phyloP scores from a whole-genome alignment of 2,329 filamentous ascomycete species.

The Orbilia oligospora region DNA sequence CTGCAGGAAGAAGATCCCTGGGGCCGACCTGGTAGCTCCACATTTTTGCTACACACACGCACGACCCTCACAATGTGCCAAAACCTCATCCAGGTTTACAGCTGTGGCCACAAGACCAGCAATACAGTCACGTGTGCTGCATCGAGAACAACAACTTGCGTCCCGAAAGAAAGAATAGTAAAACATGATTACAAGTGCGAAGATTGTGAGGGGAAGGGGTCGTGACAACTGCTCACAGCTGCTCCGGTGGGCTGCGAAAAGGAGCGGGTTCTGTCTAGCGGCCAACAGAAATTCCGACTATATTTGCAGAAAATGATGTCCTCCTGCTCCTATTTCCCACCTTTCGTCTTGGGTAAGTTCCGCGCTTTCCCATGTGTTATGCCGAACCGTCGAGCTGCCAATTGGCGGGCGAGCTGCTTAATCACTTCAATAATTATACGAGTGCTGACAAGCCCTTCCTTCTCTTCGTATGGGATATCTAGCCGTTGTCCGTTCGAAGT shows the following conservation, averaged over 20 bases:
- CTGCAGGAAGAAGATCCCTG: conserved; percentile 54
- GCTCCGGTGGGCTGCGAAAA: conserved; percentile 34
- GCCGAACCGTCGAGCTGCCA: conserved; percentile 38
- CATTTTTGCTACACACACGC: conserved; percentile 57
- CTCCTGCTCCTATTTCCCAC: conserved; percentile 37
- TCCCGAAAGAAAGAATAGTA: conserved; percentile 28
- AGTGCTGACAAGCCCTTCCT: conserved; percentile 34
- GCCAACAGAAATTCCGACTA: conserved; percentile 24
- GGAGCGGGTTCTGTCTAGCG: conserved; percentile 39
- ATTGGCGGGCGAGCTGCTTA: conserved; percentile 49
- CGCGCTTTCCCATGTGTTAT: conserved; percentile 42
- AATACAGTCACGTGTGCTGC: conserved; percentile 46
- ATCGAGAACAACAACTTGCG: conserved; percentile 48
- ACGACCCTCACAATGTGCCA: conserved; percentile 58
- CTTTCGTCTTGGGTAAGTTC: conserved; percentile 61
- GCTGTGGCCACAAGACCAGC: conserved; percentile 50
- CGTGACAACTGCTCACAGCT: conserved; percentile 45
- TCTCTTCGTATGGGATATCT: conserved; percentile 46
- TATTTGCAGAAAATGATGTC: conserved; percentile 38
- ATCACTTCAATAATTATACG: conserved; percentile 43
- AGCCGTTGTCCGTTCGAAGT: conserved; percentile 46
- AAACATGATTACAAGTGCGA: conserved; percentile 55
- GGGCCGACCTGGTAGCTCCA: conserved; percentile 57
- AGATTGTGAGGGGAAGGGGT: conserved; percentile 50
- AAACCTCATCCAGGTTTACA: conserved; percentile 42